These are phyloP conservation scores for Penicillium pancosmium DNA, from an alignment of 495 filamentous ascomycete species.

Conservation along the genomic window DNA sequence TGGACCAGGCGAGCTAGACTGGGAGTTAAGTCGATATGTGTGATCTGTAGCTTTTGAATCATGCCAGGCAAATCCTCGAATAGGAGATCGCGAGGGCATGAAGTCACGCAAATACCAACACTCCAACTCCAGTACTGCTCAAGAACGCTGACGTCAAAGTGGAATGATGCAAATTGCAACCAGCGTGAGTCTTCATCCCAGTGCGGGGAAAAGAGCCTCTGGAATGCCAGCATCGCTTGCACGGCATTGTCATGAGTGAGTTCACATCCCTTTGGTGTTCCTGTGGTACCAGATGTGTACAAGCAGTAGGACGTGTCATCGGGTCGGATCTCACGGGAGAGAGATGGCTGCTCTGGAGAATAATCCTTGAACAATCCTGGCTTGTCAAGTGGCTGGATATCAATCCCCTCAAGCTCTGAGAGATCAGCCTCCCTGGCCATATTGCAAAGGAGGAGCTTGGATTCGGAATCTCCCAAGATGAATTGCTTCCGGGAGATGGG, in stretches of 20 bases:
- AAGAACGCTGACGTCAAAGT: constrained; percentile 85
- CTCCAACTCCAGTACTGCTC: constrained; percentile 93
- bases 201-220: constrained; percentile 40
- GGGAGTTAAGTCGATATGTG: constrained; percentile 74
- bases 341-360: constrained; percentile 18
- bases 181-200: constrained; percentile 69
- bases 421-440: constrained; percentile 17
- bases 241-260: constrained; percentile 45
- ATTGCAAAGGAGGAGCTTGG: constrained; percentile 30
- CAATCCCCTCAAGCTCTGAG: constrained; percentile 22
- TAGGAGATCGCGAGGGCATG: constrained; percentile 74
- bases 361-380: constrained; percentile 28
- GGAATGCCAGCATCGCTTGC: constrained; percentile 45
- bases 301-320: constrained; percentile 94
- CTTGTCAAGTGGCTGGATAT: constrained; percentile 36
- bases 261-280: constrained; percentile 98
- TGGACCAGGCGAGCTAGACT: constrained; percentile 49
- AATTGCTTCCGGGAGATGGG: constrained; percentile 49
- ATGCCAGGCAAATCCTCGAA: constrained; percentile 73
- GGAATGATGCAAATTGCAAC: constrained; percentile 86
- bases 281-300: constrained; percentile 96
- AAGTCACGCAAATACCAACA: constrained; percentile 77
- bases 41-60: constrained; percentile 72
- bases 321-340: constrained; percentile 42
- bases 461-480: constrained; percentile 39